These are phyloP conservation scores for Thielaviopsis euricoi DNA, from an alignment of 2,329 filamentous ascomycete genomes.

Conservation along the genomic window DNA sequence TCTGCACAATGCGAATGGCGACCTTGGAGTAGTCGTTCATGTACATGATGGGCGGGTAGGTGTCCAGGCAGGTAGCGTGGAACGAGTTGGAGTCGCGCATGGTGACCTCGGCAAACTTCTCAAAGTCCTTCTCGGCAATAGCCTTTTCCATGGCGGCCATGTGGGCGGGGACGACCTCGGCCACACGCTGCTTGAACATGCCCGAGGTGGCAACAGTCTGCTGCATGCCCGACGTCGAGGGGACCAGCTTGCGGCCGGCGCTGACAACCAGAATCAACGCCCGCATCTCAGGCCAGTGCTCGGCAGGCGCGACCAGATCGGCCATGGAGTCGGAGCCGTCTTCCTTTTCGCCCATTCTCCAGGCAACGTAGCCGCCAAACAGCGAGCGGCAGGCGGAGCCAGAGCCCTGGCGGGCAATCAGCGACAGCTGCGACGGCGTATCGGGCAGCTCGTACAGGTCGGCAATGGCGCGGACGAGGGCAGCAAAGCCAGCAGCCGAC, in stretches of 20 bases:
- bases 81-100: conserved; percentile 97
- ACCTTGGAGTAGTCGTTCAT: conserved; percentile 87
- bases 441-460: conserved; percentile 78
- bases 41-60: conserved; percentile 95
- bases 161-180: conserved; percentile 60
- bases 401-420: conserved; percentile 84
- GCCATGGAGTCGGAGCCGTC: conserved; percentile 82
- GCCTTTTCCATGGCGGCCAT: conserved; percentile 79
- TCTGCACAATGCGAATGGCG: conserved; percentile 75
- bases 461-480: conserved; percentile 69
- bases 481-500: conserved; percentile 53
- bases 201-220: conserved; percentile 81
- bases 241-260: conserved; percentile 90
- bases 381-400: conserved; percentile 86
- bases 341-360: conserved; percentile 59
- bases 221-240: conserved; percentile 90
- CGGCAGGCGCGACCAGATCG: conserved; percentile 71
- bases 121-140: conserved; percentile 64
- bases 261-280: conserved; percentile 82
- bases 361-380: conserved; percentile 92
- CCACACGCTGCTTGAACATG: conserved; percentile 66
- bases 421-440: conserved; percentile 64
- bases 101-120: conserved; percentile 71
- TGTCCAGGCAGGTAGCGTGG: conserved; percentile 88
- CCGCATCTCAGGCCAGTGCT: conserved; percentile 91